phyloP scores from a whole-genome alignment of 106 monocot species.

The Dactylorhiza incarnata region DNA sequence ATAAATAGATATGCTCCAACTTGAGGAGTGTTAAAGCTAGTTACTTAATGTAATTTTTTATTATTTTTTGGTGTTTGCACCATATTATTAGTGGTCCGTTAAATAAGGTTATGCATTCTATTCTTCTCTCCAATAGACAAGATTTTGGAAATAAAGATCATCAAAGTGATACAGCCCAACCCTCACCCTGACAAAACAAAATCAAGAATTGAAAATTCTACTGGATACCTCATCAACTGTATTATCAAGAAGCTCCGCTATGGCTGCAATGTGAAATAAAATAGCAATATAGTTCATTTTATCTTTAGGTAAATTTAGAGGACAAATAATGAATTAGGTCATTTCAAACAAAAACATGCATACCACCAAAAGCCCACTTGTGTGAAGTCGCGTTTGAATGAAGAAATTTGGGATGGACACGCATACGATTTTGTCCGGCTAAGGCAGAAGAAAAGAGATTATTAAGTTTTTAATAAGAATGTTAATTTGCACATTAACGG shows the following conservation, averaged over 20 bases:
- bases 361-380: constrained; percentile 97
- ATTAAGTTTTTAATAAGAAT: not conserved
- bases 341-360: not conserved
- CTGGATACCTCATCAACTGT: constrained; percentile 83
- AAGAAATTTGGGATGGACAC: constrained; percentile 85
- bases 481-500: not conserved
- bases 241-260: constrained; percentile 93
- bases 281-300: not conserved
- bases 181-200: constrained; percentile 3
- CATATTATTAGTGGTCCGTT: too few species aligned
- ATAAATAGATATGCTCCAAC: too few species aligned
- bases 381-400: constrained; percentile 97
- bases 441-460: not conserved
- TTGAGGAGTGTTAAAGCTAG: too few species aligned
- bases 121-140: not conserved
- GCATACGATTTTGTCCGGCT: constrained; percentile 59
- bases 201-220: not conserved
- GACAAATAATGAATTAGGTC: not conserved
- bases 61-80: too few species aligned
- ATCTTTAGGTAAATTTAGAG: not conserved
- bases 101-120: not conserved
- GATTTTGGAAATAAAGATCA: not conserved
- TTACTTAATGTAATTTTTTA: too few species aligned
- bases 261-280: constrained; percentile 48
- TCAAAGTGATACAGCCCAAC: not conserved